Conservation (phyloP, 1,284 basidiomycete species). For the Coriolopsis trogii region DNA sequence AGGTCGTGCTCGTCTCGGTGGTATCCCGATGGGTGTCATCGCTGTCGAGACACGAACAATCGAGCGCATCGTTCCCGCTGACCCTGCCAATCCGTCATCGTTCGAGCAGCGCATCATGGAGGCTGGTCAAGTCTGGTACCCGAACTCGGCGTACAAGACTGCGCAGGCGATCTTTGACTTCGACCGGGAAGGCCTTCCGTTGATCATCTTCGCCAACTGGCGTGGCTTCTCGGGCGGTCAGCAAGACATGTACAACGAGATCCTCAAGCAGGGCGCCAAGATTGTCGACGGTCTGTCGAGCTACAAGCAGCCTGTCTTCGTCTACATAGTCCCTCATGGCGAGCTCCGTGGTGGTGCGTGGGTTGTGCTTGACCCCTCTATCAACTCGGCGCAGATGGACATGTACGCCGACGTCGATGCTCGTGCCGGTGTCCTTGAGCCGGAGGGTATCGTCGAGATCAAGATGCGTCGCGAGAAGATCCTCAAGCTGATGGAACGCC, state of each 20-base stretch:
- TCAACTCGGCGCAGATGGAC: slow-evolving; percentile 97
- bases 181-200: slow-evolving; percentile 93
- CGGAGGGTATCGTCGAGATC: slow-evolving; percentile 96
- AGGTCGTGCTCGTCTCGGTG: slow-evolving; percentile 94
- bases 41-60: slow-evolving; percentile 98
- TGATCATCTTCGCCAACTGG: slow-evolving; percentile 99
- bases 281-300: slow-evolving; percentile 98
- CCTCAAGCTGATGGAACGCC: slow-evolving; percentile 88
- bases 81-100: slow-evolving; percentile 98
- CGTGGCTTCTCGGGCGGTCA: slow-evolving; percentile 99
- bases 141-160: slow-evolving; percentile 99
- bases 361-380: slow-evolving; percentile 98
- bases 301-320: slow-evolving; percentile 99
- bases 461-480: slow-evolving; percentile 94
- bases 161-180: slow-evolving; percentile 99
- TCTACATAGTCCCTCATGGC: slow-evolving; percentile 98
- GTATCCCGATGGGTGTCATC: slow-evolving; percentile 97
- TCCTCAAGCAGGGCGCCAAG: slow-evolving; percentile 93
- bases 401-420: slow-evolving; percentile 98
- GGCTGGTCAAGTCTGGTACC: slow-evolving; percentile 99
- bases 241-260: slow-evolving; percentile 97
- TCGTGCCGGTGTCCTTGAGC: slow-evolving; percentile 96
- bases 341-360: slow-evolving; percentile 99
- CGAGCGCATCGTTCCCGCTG: slow-evolving; percentile 95
- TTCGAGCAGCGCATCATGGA: slow-evolving; percentile 99